Percentiles rank a stretch among this genome's conserved stretches.
These are phyloP conservation scores for Sicyos edulis DNA, from an alignment of 306 rosid species.

Conservation along the genomic window DNA sequence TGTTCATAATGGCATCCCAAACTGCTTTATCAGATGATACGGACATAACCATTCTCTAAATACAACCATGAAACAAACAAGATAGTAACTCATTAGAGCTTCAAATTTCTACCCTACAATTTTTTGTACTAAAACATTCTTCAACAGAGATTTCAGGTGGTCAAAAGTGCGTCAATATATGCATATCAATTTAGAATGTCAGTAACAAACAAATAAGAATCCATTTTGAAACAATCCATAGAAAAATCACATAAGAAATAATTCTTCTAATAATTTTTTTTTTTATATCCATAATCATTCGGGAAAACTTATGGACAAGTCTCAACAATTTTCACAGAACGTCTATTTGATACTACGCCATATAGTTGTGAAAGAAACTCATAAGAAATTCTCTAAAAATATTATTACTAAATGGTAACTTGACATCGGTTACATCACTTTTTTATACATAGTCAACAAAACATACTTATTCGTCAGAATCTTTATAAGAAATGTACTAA, in stretches of 20 bases:
- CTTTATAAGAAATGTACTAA: not conserved
- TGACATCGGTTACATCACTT: not conserved
- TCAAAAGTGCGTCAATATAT: too few relatives aligned
- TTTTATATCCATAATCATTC: too few relatives aligned
- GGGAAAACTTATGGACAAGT: too few relatives aligned
- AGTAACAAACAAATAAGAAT: not conserved
- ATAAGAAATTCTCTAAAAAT: too few relatives aligned
- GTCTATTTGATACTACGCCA: too few relatives aligned
- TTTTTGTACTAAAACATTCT: not conserved
- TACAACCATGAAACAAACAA: constrained; percentile 7
- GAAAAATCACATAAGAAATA: too few relatives aligned
- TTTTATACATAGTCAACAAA: not conserved
- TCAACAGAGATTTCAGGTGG: too few relatives aligned
- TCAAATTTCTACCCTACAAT: not conserved
- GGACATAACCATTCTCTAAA: constrained; percentile 66
- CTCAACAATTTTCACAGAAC: too few relatives aligned
- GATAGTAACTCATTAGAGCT: too few relatives aligned
- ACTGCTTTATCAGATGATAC: constrained; percentile 61
- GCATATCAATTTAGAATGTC: too few relatives aligned
- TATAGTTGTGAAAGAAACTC: too few relatives aligned
- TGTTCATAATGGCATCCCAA: constrained; percentile 77
- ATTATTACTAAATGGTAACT: not conserved
- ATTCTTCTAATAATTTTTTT: not conserved
- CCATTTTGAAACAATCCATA: not conserved
- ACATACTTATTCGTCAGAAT: too few relatives aligned